Conservation (phyloP, 73 alveolate species). For the Breviolum minutum region DNA sequence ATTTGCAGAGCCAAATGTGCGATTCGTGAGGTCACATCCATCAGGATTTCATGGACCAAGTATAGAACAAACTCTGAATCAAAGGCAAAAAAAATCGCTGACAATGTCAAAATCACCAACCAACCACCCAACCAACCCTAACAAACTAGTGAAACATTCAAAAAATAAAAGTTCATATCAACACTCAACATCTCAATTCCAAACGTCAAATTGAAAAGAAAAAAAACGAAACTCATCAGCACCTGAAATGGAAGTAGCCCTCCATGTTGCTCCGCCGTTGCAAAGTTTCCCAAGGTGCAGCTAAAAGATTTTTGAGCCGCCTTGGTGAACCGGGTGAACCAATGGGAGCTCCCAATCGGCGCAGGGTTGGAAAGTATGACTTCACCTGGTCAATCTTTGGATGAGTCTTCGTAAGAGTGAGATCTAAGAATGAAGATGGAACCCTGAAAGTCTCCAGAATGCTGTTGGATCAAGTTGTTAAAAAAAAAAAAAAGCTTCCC, state of each 20-base stretch:
- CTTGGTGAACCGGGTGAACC: not conserved
- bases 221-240: not conserved
- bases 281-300: conserved; percentile 59
- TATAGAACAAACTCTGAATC: not conserved
- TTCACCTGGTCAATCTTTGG: not conserved
- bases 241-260: conserved; percentile 48
- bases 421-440: not conserved
- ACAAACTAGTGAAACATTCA: too few species aligned
- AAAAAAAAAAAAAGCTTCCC: not conserved
- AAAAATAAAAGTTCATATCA: too few species aligned
- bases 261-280: conserved; percentile 2
- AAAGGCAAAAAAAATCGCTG: too few species aligned
- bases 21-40: too few species aligned
- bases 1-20: too few species aligned
- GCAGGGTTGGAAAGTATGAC: not conserved
- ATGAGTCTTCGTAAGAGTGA: not conserved
- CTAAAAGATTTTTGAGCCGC: conserved; percentile 11
- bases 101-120: too few species aligned
- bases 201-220: too few species aligned
- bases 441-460: not conserved
- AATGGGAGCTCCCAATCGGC: not conserved
- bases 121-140: too few species aligned
- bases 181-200: too few species aligned
- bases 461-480: not conserved
- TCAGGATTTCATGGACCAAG: not conserved